These are phyloP conservation scores for Torulaspora pretoriensis DNA, from an alignment of 1,139 yeast genomes.

Conservation along the genomic window DNA sequence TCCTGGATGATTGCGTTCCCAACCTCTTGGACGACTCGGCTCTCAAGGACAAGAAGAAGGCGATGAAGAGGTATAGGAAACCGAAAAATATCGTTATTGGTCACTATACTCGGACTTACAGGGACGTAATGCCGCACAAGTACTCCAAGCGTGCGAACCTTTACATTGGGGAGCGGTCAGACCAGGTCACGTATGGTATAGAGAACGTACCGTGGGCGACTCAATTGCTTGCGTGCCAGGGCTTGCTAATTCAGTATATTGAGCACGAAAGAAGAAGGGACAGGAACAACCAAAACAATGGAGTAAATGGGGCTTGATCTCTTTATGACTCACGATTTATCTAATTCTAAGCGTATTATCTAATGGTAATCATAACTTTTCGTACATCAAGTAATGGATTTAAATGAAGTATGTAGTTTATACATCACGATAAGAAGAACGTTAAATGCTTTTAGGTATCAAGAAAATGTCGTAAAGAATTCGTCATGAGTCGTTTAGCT, in stretches of 20 bases:
- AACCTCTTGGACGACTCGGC: conserved; percentile 11
- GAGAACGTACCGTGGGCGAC: conserved; percentile 16
- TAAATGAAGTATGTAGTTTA: not conserved
- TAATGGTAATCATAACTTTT: not conserved
- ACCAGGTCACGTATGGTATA: conserved; percentile 14
- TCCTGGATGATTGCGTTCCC: conserved; percentile 10
- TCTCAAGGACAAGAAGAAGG: conserved; percentile 8
- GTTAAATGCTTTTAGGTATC: not conserved
- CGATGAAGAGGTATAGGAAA: conserved; percentile 3
- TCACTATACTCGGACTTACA: conserved; percentile 13
- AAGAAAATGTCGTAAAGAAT: not conserved
- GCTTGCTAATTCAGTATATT: conserved; percentile 14
- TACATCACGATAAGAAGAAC: not conserved
- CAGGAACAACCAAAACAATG: not conserved
- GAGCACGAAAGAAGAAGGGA: conserved; percentile 7
- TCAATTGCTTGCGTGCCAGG: conserved; percentile 18
- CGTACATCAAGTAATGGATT: not conserved
- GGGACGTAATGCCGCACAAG: conserved; percentile 12
- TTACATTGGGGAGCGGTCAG: conserved; percentile 16
- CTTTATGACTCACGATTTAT: not conserved
- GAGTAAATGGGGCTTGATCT: not conserved
- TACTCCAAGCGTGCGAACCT: conserved; percentile 14
- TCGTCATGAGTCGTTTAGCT: not conserved
- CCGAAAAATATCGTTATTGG: conserved; percentile 6
- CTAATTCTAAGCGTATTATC: not conserved